These are phyloP conservation scores for Thalassiosira hispida DNA, from an alignment of 352 stramenopile genomes.

Conservation along the genomic window DNA sequence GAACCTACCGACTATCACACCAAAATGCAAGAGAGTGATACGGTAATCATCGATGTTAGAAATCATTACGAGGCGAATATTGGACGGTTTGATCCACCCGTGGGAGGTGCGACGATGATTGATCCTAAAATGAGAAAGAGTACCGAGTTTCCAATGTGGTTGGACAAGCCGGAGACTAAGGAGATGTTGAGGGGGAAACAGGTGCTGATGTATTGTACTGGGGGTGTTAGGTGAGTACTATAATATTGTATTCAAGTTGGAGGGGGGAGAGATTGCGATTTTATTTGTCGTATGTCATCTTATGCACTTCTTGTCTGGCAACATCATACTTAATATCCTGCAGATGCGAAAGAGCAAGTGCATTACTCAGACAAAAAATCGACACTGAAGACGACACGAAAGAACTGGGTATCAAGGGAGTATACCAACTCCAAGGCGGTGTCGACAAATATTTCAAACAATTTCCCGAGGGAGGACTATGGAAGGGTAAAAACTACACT, in stretches of 20 bases:
- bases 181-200: constrained; percentile 84
- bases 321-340: not conserved
- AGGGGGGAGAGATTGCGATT: too few relatives aligned
- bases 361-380: constrained; percentile 84
- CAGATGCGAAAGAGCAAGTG: constrained; percentile 84
- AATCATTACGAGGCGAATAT: constrained; percentile 86
- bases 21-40: constrained; percentile 75
- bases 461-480: constrained; percentile 83
- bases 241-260: too few relatives aligned
- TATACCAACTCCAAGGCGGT: constrained; percentile 85
- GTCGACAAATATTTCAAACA: constrained; percentile 88
- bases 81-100: constrained; percentile 79
- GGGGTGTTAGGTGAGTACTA: constrained; percentile 65
- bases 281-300: too few relatives aligned
- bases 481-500: constrained; percentile 85
- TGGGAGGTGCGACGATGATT: constrained; percentile 72
- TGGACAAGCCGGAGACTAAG: constrained; percentile 80
- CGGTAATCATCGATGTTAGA: constrained; percentile 85
- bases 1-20: constrained; percentile 82
- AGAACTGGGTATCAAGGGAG: constrained; percentile 78
- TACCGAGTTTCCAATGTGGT: constrained; percentile 85
- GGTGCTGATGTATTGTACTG: constrained; percentile 89
- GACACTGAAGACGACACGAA: constrained; percentile 73
- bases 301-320: not conserved
- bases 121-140: constrained; percentile 87